phyloP scores from a whole-genome alignment of 805 yeast genomes.

The Yamadazyma takamatsuzukensis region DNA sequence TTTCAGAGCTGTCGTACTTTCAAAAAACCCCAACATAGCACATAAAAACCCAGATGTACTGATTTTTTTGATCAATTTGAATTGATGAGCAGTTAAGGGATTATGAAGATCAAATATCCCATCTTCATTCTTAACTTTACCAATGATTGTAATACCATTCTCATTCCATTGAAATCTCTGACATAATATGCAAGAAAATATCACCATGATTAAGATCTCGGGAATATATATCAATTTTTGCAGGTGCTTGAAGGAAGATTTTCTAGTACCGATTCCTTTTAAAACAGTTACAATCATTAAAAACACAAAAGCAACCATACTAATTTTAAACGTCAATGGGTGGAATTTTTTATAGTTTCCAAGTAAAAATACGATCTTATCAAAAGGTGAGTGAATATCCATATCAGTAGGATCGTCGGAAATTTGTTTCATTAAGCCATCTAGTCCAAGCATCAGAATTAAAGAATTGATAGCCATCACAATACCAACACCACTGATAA shows the following conservation, averaged over 20 bases:
- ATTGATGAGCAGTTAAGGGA: slow-evolving; percentile 54
- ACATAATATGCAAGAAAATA: slow-evolving; percentile 54
- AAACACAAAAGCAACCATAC: slow-evolving; percentile 30
- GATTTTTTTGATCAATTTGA: slow-evolving; percentile 52
- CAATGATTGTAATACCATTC: slow-evolving; percentile 65
- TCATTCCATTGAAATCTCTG: slow-evolving; percentile 43
- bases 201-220: slow-evolving; percentile 77
- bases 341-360: slow-evolving; percentile 48
- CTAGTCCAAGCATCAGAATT: slow-evolving; percentile 70
- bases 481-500: slow-evolving; percentile 41
- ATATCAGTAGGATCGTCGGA: slow-evolving; percentile 26
- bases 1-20: slow-evolving; percentile 89
- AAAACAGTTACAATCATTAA: slow-evolving; percentile 13
- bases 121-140: slow-evolving; percentile 49
- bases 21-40: slow-evolving; percentile 87
- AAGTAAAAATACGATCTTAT: slow-evolving; percentile 58
- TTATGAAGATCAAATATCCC: slow-evolving; percentile 46
- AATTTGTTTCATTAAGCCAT: slow-evolving; percentile 37
- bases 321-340: slow-evolving; percentile 56
- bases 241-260: slow-evolving; percentile 11
- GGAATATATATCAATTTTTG: slow-evolving; percentile 64
- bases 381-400: slow-evolving; percentile 59
- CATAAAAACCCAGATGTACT: slow-evolving; percentile 68
- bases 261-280: slow-evolving; percentile 26
- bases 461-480: slow-evolving; percentile 57